Evolutionary conservation across 257 asterid genomes (phyloP).

Genomic region (Capsicum baccatum): DNA sequence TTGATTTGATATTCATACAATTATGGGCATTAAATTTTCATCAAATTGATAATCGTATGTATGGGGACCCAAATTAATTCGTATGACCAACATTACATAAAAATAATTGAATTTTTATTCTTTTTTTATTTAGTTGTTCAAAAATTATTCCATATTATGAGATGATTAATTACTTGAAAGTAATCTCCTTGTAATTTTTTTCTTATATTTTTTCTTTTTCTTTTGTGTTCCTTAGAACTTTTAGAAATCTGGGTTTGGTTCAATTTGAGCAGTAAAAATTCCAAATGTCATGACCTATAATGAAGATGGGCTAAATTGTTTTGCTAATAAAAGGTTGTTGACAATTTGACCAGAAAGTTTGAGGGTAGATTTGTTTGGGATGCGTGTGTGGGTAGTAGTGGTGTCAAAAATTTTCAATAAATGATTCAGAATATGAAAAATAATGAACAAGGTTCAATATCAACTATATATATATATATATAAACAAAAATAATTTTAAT

Average conservation of each 20-base stretch:
- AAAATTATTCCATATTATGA: background rate
- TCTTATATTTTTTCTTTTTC: no score
- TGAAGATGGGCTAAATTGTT: background rate
- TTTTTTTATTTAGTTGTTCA: background rate
- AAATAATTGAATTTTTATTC: background rate
- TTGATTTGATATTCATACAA: background rate
- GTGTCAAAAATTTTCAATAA: no score
- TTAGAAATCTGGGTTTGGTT: background rate
- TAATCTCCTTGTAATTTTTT: background rate
- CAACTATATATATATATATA: no score
- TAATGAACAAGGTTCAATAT: no score
- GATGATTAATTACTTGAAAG: background rate
- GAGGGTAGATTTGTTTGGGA: no score
- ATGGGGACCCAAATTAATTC: background rate
- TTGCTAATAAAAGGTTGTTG: slow-evolving; percentile 33
- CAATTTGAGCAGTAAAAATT: background rate
- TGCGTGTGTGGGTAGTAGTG: no score
- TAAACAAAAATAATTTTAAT: no score
- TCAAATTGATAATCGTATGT: background rate
- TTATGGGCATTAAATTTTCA: background rate
- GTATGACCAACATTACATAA: background rate
- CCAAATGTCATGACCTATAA: background rate
- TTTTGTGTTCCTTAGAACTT: background rate
- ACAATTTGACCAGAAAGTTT: slow-evolving; percentile 29
- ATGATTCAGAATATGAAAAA: no score